phyloP scores from a whole-genome alignment of 148 eudicot species.

The Vaccinium vitisidaea region DNA sequence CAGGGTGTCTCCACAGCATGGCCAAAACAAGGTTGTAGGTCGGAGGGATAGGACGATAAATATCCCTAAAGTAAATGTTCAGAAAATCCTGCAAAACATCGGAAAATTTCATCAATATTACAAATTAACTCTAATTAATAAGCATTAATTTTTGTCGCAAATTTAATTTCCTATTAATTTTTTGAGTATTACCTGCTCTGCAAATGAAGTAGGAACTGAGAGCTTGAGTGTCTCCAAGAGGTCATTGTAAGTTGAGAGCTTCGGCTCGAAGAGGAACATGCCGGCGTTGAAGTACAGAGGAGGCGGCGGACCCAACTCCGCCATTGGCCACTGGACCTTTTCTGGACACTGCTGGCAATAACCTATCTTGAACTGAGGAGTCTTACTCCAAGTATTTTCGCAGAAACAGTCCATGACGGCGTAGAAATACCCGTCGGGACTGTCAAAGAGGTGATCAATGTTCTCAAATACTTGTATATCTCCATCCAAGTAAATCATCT shows the following conservation, averaged over 20 bases:
- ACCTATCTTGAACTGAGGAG: slow-evolving; percentile 16
- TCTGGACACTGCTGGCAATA: slow-evolving; percentile 20
- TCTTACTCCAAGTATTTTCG: slow-evolving; percentile 13
- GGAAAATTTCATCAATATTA: background rate
- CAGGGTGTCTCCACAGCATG: slow-evolving; percentile 17
- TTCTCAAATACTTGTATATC: slow-evolving; percentile 16
- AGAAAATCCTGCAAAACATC: slow-evolving; percentile 12
- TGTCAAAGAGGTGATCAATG: slow-evolving; percentile 22
- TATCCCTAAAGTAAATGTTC: slow-evolving; percentile 10
- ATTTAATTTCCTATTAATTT: background rate
- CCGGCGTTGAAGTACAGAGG: slow-evolving; percentile 21
- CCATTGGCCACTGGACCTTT: slow-evolving; percentile 14
- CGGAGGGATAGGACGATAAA: slow-evolving; percentile 10
- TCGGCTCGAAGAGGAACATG: slow-evolving; percentile 16
- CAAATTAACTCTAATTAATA: background rate
- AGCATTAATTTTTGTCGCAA: background rate
- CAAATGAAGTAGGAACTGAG: slow-evolving; percentile 14
- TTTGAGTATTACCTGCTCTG: slow-evolving; percentile 10
- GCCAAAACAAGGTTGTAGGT: slow-evolving; percentile 19
- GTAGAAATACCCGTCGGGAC: slow-evolving; percentile 14
- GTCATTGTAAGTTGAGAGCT: slow-evolving; percentile 11
- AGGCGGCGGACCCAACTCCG: slow-evolving; percentile 13
- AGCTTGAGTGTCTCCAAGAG: slow-evolving; percentile 13
- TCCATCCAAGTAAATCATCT: slow-evolving; percentile 23
- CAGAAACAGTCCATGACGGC: slow-evolving; percentile 19